These are phyloP conservation scores for Plasmodium knowlesi DNA, from an alignment of 169 alveolate genomes.

Conservation along the genomic window DNA sequence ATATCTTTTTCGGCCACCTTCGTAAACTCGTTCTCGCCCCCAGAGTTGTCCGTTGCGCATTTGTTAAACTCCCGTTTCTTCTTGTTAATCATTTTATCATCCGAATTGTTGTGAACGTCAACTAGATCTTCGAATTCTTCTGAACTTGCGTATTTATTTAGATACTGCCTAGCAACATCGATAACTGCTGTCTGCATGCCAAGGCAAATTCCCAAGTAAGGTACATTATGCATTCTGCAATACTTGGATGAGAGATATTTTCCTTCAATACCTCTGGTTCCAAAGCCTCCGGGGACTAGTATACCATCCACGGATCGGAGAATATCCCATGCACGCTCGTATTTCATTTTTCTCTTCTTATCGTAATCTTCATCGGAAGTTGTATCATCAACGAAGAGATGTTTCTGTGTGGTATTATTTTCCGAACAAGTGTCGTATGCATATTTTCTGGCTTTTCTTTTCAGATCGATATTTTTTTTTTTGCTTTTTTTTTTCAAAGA, in stretches of 20 bases:
- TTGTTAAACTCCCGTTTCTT: conserved; percentile 18
- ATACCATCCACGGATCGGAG: conserved; percentile 90
- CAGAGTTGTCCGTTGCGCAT: background rate
- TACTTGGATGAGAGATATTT: conserved; percentile 89
- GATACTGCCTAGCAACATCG: conserved; percentile 85
- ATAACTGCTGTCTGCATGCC: conserved; percentile 96
- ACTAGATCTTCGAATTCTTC: conserved; percentile 83
- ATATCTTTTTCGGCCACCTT: background rate
- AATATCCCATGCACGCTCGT: conserved; percentile 83
- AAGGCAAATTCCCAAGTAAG: conserved; percentile 94
- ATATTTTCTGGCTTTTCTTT: conserved; percentile 19
- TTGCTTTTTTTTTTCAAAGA: conserved; percentile 75
- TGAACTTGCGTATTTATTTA: conserved; percentile 85
- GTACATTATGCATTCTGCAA: conserved; percentile 90
- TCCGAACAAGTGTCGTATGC: conserved; percentile 6
- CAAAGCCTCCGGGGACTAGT: conserved; percentile 97
- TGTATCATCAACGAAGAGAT: conserved; percentile 56
- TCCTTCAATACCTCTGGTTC: conserved; percentile 94
- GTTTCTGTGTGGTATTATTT: conserved; percentile 1
- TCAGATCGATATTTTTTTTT: conserved; percentile 47
- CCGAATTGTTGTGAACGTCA: conserved; percentile 39
- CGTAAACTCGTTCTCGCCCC: background rate
- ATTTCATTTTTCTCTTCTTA: conserved; percentile 49
- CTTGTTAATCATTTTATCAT: conserved; percentile 73
- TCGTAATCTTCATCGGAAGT: conserved; percentile 77